Evolutionary conservation across 345 rosid genomes (phyloP).

Genomic region (Eucalyptus pauciflora): DNA sequence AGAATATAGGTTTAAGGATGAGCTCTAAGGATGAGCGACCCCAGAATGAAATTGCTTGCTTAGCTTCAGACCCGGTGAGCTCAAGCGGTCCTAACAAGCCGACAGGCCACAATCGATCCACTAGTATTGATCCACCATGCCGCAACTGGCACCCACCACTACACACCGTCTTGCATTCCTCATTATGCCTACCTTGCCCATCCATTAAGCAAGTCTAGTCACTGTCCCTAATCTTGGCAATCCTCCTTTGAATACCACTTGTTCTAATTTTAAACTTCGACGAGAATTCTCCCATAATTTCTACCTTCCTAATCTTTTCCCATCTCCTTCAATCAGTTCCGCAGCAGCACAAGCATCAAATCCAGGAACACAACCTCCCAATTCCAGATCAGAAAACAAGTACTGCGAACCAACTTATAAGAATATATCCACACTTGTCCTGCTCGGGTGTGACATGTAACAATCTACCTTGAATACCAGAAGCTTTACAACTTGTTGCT

Average conservation of each 20-base stretch:
- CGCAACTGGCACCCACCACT: background rate
- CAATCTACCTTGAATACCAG: background rate
- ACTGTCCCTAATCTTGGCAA: background rate
- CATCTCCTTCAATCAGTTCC: background rate
- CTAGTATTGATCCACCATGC: background rate
- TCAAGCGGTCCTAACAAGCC: background rate
- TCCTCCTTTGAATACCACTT: background rate
- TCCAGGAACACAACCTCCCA: background rate
- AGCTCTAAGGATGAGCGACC: background rate
- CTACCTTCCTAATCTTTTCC: background rate
- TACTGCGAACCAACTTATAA: background rate
- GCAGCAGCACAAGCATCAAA: background rate
- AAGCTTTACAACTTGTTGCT: background rate
- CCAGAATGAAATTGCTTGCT: background rate
- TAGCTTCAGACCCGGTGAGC: background rate
- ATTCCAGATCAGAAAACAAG: background rate
- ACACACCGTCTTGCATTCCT: background rate
- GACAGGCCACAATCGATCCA: background rate
- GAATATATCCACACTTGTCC: background rate
- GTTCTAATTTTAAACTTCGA: background rate
- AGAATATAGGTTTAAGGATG: background rate
- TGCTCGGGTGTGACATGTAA: background rate
- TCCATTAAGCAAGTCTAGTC: background rate
- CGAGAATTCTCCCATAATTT: background rate
- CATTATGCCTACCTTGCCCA: background rate